phyloP scores from a whole-genome alignment of 441 rosid genomes.

The Iberis amara region DNA sequence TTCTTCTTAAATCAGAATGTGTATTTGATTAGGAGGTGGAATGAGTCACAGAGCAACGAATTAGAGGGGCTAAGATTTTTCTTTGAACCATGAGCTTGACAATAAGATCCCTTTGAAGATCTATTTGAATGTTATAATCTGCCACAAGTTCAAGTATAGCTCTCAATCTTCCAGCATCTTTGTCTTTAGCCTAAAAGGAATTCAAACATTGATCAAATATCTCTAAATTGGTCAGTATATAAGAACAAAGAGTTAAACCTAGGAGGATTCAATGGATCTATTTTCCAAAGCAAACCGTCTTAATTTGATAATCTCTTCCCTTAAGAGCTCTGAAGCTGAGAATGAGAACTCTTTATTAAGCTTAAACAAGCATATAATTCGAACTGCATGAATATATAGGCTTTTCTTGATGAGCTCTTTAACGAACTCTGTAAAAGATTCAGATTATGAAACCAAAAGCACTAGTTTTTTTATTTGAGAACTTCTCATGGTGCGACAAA shows the following conservation, averaged over 20 bases:
- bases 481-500: not conserved
- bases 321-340: slow-evolving; percentile 8
- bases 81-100: slow-evolving; percentile 18
- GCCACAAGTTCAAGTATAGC: slow-evolving; percentile 26
- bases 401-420: slow-evolving; percentile 2
- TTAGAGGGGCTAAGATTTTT: slow-evolving; percentile 8
- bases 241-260: slow-evolving; percentile 15
- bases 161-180: slow-evolving; percentile 18
- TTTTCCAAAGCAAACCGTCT: no score
- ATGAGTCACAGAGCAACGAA: slow-evolving; percentile 5
- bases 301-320: slow-evolving; percentile 20
- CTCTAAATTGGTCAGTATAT: not conserved
- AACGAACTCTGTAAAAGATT: slow-evolving; percentile 16
- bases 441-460: no score
- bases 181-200: slow-evolving; percentile 16
- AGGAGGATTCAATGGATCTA: no score
- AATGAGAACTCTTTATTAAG: slow-evolving; percentile 2
- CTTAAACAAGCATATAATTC: slow-evolving; percentile 19
- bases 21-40: no score
- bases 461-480: not conserved
- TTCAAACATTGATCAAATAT: not conserved
- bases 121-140: slow-evolving; percentile 19
- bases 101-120: slow-evolving; percentile 22
- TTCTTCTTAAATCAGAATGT: no score
- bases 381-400: slow-evolving; percentile 17